These are phyloP conservation scores for Musa balbisiana DNA, from an alignment of 202 grass and related monocot species.

Conservation along the genomic window DNA sequence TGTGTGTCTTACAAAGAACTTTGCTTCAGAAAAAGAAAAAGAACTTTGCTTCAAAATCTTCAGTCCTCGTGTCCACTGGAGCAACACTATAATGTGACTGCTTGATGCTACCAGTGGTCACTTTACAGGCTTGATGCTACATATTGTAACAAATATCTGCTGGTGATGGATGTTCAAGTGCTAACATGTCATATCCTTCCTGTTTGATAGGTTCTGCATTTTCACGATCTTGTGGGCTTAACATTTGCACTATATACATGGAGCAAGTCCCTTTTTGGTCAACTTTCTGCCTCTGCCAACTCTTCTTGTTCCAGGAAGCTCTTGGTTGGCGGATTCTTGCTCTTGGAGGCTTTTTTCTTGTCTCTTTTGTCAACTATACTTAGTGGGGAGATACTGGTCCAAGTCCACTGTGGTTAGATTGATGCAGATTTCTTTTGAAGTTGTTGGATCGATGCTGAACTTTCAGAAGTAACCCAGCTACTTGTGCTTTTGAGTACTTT, in stretches of 20 bases:
- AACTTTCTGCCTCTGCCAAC: background rate
- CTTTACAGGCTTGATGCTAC: no score
- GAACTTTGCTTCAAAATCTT: no score
- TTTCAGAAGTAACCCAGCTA: constrained; percentile 41
- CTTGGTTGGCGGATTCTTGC: constrained; percentile 51
- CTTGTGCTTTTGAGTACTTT: constrained; percentile 15
- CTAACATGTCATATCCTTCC: background rate
- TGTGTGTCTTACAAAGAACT: no score
- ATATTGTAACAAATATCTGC: no score
- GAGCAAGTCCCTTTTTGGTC: background rate
- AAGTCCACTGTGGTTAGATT: constrained; percentile 45
- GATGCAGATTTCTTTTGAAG: constrained; percentile 39
- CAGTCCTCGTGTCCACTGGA: no score
- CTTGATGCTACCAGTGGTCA: no score
- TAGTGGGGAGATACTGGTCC: constrained; percentile 39
- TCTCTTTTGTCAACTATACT: constrained; percentile 77
- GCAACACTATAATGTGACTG: no score
- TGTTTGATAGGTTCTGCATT: background rate
- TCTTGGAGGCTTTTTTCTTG: constrained; percentile 44
- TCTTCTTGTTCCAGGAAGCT: constrained; percentile 38
- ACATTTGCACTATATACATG: constrained; percentile 1
- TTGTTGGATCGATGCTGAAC: constrained; percentile 30
- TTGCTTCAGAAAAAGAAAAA: no score
- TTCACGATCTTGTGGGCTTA: background rate
- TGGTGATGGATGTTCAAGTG: no score